Conservation (phyloP, 1,284 basidiomycete genomes). For the Acaromyces ingoldii region DNA sequence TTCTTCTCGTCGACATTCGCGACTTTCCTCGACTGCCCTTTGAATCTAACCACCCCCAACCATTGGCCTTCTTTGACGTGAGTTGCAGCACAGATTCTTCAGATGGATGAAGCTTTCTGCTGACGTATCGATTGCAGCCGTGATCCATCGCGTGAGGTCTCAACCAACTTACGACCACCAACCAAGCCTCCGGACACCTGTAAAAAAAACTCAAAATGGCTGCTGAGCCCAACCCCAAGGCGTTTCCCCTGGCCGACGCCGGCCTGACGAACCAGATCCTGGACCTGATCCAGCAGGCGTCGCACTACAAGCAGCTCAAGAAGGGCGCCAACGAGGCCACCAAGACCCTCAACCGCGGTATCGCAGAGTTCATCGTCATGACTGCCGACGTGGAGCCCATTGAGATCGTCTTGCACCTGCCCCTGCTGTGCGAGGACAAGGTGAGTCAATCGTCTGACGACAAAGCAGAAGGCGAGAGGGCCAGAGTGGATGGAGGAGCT, state of each 20-base stretch:
- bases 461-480: background rate
- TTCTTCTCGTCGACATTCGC: too few species aligned
- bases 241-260: constrained; percentile 86
- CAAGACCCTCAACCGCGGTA: constrained; percentile 97
- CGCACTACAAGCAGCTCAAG: constrained; percentile 93
- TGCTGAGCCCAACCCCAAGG: constrained; percentile 62
- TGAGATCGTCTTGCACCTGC: constrained; percentile 94
- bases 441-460: constrained; percentile 2
- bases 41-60: too few species aligned
- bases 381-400: constrained; percentile 87
- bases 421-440: constrained; percentile 97
- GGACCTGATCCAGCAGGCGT: constrained; percentile 52
- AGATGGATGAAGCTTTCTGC: too few species aligned
- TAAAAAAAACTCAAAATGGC: background rate
- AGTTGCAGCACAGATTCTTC: too few species aligned
- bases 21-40: too few species aligned
- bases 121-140: too few species aligned
- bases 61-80: too few species aligned
- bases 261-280: constrained; percentile 86
- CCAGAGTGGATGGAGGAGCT: background rate
- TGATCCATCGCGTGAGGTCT: too few species aligned
- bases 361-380: constrained; percentile 96
- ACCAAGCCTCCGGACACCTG: too few species aligned
- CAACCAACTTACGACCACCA: too few species aligned
- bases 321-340: constrained; percentile 94